A percentile compares a stretch with the other conserved stretches of the same genome.
phyloP scores from a whole-genome alignment of 495 filamentous ascomycete genomes.

The Oidiodendron maius region DNA sequence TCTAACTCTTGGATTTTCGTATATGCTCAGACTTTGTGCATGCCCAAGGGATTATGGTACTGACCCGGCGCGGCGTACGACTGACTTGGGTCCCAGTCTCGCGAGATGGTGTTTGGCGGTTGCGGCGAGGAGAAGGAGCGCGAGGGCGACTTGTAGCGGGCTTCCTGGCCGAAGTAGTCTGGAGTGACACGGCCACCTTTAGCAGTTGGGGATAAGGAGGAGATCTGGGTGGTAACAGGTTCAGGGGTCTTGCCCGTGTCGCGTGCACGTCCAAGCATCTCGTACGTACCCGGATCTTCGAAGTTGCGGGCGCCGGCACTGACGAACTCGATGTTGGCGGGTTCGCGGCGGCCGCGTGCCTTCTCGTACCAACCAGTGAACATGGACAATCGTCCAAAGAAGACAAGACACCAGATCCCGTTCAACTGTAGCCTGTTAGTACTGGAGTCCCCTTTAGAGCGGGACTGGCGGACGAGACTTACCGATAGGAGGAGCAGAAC shows the following conservation, averaged over 20 bases:
- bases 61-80: conserved; percentile 25
- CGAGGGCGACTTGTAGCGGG: conserved; percentile 48
- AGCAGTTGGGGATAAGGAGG: conserved; percentile 33
- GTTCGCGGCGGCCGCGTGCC: conserved; percentile 35
- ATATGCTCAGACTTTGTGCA: conserved; percentile 23
- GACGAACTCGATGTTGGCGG: conserved; percentile 66
- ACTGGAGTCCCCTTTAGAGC: background rate
- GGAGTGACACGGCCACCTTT: conserved; percentile 29
- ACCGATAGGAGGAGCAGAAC: conserved; percentile 77
- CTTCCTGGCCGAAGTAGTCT: conserved; percentile 44
- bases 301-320: conserved; percentile 72
- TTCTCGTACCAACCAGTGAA: conserved; percentile 76
- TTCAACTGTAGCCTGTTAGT: conserved; percentile 50
- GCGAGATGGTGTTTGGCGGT: conserved; percentile 30
- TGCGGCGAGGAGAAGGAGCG: conserved; percentile 56
- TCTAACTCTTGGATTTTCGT: background rate
- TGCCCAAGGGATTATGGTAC: conserved; percentile 19
- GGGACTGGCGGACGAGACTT: conserved; percentile 29
- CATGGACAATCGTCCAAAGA: conserved; percentile 79
- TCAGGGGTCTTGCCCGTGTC: conserved; percentile 40
- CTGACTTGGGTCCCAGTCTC: conserved; percentile 30
- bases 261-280: conserved; percentile 65
- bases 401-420: conserved; percentile 76
- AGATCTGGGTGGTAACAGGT: conserved; percentile 29
- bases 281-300: conserved; percentile 60